phyloP scores from a whole-genome alignment of 108 stramenopile genomes.

The Stephanodiscus minutulus region DNA sequence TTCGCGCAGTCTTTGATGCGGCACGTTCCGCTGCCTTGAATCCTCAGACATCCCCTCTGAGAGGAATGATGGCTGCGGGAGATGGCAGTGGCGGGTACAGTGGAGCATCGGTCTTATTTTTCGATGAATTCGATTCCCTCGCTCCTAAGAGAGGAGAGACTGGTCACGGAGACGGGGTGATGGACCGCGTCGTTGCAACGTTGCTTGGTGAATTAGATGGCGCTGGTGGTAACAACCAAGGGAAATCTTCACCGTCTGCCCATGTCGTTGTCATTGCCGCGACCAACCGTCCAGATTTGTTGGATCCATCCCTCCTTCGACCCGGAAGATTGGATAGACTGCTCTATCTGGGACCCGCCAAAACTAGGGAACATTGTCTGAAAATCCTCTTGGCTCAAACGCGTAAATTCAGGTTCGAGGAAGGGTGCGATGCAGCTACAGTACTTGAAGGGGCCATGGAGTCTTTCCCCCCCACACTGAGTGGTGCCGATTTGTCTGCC shows the following conservation, averaged over 20 bases:
- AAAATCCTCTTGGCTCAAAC: slow-evolving; percentile 85
- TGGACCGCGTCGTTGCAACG: slow-evolving; percentile 95
- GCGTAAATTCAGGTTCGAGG: slow-evolving; percentile 84
- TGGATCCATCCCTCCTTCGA: slow-evolving; percentile 94
- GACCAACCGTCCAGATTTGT: slow-evolving; percentile 97
- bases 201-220: slow-evolving; percentile 90
- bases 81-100: slow-evolving; percentile 27
- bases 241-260: slow-evolving; percentile 17
- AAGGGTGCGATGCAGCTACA: slow-evolving; percentile 51
- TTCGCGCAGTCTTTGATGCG: slow-evolving; percentile 82
- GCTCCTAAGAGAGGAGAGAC: slow-evolving; percentile 89
- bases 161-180: slow-evolving; percentile 88
- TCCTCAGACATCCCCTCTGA: slow-evolving; percentile 34
- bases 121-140: slow-evolving; percentile 98
- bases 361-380: slow-evolving; percentile 60
- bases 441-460: slow-evolving; percentile 65
- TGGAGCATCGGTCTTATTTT: slow-evolving; percentile 82
- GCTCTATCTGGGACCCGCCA: slow-evolving; percentile 91
- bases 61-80: slow-evolving; percentile 7
- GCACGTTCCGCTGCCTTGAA: slow-evolving; percentile 70
- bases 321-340: slow-evolving; percentile 97
- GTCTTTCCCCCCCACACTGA: slow-evolving; percentile 75
- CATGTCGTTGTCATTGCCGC: slow-evolving; percentile 96
- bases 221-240: slow-evolving; percentile 12
- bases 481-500: slow-evolving; percentile 94